Evolutionary conservation across 2,329 filamentous ascomycete genomes (phyloP), one percentile per base, ranked within the genome.

Genomic region (Fusarium brachygibbosum): DNA sequence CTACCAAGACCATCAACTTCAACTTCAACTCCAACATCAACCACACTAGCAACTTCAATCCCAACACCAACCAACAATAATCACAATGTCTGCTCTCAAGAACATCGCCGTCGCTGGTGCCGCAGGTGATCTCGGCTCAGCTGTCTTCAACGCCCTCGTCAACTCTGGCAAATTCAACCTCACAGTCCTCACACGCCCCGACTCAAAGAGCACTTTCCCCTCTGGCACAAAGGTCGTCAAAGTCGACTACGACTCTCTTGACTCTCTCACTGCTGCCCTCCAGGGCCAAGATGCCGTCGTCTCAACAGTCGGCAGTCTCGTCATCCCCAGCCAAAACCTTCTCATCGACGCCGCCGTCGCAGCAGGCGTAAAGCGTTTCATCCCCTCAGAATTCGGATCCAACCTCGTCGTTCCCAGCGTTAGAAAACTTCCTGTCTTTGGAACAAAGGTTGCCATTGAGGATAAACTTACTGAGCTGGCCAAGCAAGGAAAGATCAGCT

Each of bases 361-460:
- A 6, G 87, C 87, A 5, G 87, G 88, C 7, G 87, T 91, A 1
- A 82, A 88, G 73, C 83, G 87, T 14, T 88, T 90, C 79, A 77
- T 91, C 32, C 88, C 88, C 3, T 86, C 86, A 3, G 88, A 91
- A 63, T 91, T 84, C 49, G 82, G 81, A 34, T 71, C 74, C 42
- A 76, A 83, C 78, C 58, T 79, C 12, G 35, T 53, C 19, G 57
- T 76, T 21, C 76, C 76, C 10, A 74, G 82, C 53, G 69, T 76
- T 46, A 67, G 79, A 56, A 50, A 76, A 3, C 81, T 90, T 1
- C 84, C 87, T 2, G 73, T 88, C 2, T 89, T 87, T 60, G 76
- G 74, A 3, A 76, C 76, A 63, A 91, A 91, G 75, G 48, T 83
- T 23, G 73, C 78, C 12, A 64, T 81, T 4, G 74, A 79, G 45